Percentiles rank a stretch among this genome's conserved stretches.
These are phyloP conservation scores for Alliaria petiolata DNA, from an alignment of 345 rosid species.

Conservation along the genomic window DNA sequence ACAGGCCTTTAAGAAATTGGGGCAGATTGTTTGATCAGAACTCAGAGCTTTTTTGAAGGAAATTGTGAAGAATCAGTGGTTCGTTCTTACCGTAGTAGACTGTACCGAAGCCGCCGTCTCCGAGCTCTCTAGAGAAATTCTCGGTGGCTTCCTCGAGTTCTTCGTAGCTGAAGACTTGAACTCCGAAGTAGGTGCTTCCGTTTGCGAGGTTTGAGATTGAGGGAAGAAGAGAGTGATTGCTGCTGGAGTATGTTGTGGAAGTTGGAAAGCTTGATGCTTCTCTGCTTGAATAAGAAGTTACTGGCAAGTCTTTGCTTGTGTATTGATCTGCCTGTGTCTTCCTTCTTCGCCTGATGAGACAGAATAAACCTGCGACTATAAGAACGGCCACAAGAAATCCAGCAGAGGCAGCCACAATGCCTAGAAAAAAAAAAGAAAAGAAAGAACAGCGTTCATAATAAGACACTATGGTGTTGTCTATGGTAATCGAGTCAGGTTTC, in stretches of 20 bases:
- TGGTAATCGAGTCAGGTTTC: not conserved
- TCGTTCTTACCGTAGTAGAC: conserved; percentile 80
- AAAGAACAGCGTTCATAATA: not conserved
- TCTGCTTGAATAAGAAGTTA: conserved; percentile 44
- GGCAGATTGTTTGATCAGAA: not conserved
- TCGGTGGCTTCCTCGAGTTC: conserved; percentile 86
- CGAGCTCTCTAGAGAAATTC: conserved; percentile 73
- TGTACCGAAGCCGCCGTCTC: conserved; percentile 87
- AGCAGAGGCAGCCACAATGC: conserved; percentile 35
- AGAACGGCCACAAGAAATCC: conserved; percentile 1
- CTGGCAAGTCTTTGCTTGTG: conserved; percentile 36
- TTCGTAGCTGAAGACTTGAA: conserved; percentile 56
- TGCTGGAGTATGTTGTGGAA: conserved; percentile 42
- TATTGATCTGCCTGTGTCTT: conserved; percentile 35
- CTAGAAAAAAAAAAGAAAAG: conserved; percentile 38
- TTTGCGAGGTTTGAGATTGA: conserved; percentile 44
- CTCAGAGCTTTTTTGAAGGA: not conserved
- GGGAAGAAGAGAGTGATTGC: conserved; percentile 41
- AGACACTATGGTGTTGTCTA: no score
- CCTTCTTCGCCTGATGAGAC: conserved; percentile 23
- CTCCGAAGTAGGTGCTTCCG: conserved; percentile 65
- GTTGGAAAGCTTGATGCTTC: conserved; percentile 35
- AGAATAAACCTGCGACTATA: conserved; percentile 19
- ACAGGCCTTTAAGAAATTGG: conserved; percentile 47
- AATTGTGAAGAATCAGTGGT: not conserved